Base-by-base conservation (phyloP, 306 rosid genomes). In the Fragaria vesca region DNA sequence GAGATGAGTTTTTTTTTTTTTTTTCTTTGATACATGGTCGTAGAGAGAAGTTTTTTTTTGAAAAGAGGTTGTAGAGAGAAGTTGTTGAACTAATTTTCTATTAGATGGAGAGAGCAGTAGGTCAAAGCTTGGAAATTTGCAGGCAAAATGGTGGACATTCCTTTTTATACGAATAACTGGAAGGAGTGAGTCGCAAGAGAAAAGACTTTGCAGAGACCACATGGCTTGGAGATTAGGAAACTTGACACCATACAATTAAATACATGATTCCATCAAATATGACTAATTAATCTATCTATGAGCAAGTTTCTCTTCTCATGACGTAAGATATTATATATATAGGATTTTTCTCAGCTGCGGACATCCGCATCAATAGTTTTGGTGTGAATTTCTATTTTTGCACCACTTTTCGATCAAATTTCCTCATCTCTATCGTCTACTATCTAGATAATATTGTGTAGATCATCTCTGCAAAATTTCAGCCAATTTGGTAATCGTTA, bases 61-160 rank as follows among this genome's bases (percentile, higher is more conserved):
- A 30, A 2, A 30, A 30, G 32, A 30, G 52, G 72, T 68, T 52
- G 30, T 3, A 20, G 28, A 18, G 20, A 52, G 55, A 74, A 42
- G 18, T 74, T 74, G 18, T 74, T 74, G 54, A 58, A 40, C 69
- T 52, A 5, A 72, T 52, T 52, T 51, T 47, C 50, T 52, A 17
- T 10, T 11, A 51, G 12, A 34, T 57, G 2, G 12, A 12, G 5
- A 55, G 43, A 38, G 24, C 0, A 38, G 18, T 30, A 15, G 68
- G 77, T 74, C 77, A 74, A 74, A 74, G 42, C 4, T 74, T 24
- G 68, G 69, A 42, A 74, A 63, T 74, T 58, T 42, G 42, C 54
- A 40, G 24, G 52, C 68, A 73, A 20, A 73, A 6, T 57, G 60
- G 15, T 40, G 42, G 43, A 74, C 77, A 58, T 74, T 74, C 43